A percentile compares a stretch with the other conserved stretches of the same genome.
Conservation (phyloP, 176 grass and related monocot species). For the Carex parvula region DNA sequence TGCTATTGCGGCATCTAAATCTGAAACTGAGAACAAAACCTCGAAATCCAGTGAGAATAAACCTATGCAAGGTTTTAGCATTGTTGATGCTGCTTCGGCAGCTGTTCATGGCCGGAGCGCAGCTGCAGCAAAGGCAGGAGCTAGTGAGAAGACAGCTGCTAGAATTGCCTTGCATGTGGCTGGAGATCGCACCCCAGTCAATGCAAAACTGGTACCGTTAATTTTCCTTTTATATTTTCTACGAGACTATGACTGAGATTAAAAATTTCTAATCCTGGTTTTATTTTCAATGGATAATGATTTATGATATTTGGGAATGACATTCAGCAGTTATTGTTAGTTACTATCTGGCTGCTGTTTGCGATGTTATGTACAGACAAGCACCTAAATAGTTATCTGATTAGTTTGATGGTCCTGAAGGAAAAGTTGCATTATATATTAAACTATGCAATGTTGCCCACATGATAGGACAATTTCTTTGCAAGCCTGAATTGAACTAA, state of each 20-base stretch:
- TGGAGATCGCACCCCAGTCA: constrained; percentile 74
- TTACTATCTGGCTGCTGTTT: neutral
- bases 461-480: neutral
- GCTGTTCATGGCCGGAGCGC: constrained; percentile 91
- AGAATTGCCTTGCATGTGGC: constrained; percentile 91
- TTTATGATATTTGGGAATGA: neutral
- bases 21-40: constrained; percentile 47
- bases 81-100: constrained; percentile 98
- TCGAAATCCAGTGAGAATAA: constrained; percentile 56
- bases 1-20: constrained; percentile 50
- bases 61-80: constrained; percentile 65
- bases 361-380: neutral
- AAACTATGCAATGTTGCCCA: too few species aligned
- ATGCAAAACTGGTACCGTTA: constrained; percentile 77
- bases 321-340: neutral
- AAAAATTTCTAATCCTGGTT: neutral
- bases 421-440: neutral
- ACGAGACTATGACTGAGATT: neutral
- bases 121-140: constrained; percentile 74
- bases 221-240: constrained; percentile 16
- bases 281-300: neutral
- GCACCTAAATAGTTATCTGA: neutral
- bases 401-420: neutral
- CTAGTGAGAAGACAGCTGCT: constrained; percentile 85
- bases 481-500: neutral